Base-by-base conservation (phyloP, 2,329 filamentous ascomycete species). In the Graphilbum fragrans region DNA sequence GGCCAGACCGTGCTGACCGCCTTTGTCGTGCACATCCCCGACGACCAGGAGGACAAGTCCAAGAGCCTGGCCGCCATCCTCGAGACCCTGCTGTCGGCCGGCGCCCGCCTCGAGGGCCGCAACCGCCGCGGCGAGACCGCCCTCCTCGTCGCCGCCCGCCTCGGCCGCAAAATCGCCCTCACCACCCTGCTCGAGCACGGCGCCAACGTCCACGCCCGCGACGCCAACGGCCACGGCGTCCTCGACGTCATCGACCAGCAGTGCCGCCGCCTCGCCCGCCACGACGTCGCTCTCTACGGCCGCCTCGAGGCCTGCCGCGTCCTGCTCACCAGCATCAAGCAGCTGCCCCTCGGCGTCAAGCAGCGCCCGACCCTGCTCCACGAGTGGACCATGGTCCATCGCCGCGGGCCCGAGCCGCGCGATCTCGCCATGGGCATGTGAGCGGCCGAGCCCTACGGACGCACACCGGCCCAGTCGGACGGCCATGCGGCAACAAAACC, bases 1-100 rank as follows among this genome's bases (percentile, higher is more conserved):
- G 73, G 73, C 31, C 64, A 67, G 50, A 75, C 73, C 0, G 69
- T 70, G 1, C 62, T 77, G 14, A 75, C 75, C 65, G 60, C 67
- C 0, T 77, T 77, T 48, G 64, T 67, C 11, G 58, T 63, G 0
- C 60, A 72, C 38, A 60, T 71, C 1, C 61, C 65, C 2, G 67
- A 68, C 47, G 66, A 72, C 19, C 66, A 71, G 20, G 66, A 70
- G 47, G 66, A 72, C 50, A 66, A 61, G 48, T 49, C 56, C 38
- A 52, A 53, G 17, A 65, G 69, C 1, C 64, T 70, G 2, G 59
- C 60, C 9, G 46, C 52, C 4, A 66, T 74, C 7, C 54, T 76
- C 5, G 55, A 61, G 39, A 50, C 58, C 0, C 60, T 77, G 1
- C 48, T 72, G 17, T 43, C 53, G 0, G 53, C 52, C 0, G 67